Evolutionary conservation across 257 asterid species (phyloP), one percentile per base, ranked within the genome.

Genomic region (Nicotiana paniculata): DNA sequence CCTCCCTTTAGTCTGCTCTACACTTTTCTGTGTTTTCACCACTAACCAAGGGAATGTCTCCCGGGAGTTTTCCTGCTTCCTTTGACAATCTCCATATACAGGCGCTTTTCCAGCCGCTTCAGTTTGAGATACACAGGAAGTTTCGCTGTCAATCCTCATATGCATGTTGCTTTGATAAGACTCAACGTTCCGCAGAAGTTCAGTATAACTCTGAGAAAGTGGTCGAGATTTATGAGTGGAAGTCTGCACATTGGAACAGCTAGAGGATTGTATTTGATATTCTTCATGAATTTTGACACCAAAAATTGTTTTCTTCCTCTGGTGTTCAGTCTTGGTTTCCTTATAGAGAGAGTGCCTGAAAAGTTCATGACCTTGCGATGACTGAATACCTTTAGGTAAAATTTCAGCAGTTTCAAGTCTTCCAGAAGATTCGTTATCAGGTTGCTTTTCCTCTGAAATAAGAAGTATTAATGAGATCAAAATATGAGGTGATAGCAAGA

Each of bases 251-350:
- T 48, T 26, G 55, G 89, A 80, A 70, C 74, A 80, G 0, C 82
- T 63, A 51, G 35, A 61, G 9, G 80, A 28, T 65, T 87, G 87
- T 77, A 65, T 83, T 69, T 84, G 87, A 62, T 72, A 83, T 82
- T 80, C 92, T 86, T 86, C 97, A 26, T 83, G 87, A 83, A 94
- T 89, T 72, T 91, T 96, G 9, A 93, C 90, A 39, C 97, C 98
- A 53, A 93, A 94, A 16, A 93, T 83, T 68, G 86, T 91, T 84
- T 84, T 86, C 80, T 87, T 93, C 80, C 58, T 88, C 86, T 58
- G 87, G 77, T 77, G 30, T 72, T 85, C 89, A 12, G 91, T 82
- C 37, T 87, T 77, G 70, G 83, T 48, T 9, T 72, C 79, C 77
- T 84, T 88, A 79, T 83, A 37, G 84, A 81, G 59, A 80, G 68